Evolutionary conservation across 345 rosid species (phyloP).

Genomic region (Streptanthus diversifolius): DNA sequence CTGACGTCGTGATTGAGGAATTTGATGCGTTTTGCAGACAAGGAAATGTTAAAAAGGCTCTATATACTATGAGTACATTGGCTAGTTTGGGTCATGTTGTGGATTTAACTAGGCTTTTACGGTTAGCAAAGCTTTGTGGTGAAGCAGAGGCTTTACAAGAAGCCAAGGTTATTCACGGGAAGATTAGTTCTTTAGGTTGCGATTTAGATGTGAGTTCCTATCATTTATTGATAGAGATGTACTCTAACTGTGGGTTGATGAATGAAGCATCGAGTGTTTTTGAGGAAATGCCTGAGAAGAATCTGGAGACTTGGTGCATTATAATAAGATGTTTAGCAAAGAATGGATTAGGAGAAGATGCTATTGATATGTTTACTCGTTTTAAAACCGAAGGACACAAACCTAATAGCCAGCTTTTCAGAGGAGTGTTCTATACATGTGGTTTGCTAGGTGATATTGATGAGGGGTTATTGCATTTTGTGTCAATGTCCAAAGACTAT

Average conservation of each 20-base stretch:
- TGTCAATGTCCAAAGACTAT: slow-evolving; percentile 60
- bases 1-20: slow-evolving; percentile 24
- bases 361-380: slow-evolving; percentile 58
- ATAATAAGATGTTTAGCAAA: slow-evolving; percentile 69
- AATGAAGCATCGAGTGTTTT: slow-evolving; percentile 50
- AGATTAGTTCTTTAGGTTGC: slow-evolving; percentile 32
- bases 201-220: slow-evolving; percentile 40
- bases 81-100: slow-evolving; percentile 39
- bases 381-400: slow-evolving; percentile 61
- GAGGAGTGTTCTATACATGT: slow-evolving; percentile 62
- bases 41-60: slow-evolving; percentile 57
- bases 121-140: slow-evolving; percentile 57
- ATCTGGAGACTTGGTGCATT: slow-evolving; percentile 57
- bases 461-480: slow-evolving; percentile 77
- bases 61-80: slow-evolving; percentile 45
- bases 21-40: slow-evolving; percentile 54
- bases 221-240: slow-evolving; percentile 66
- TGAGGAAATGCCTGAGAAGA: slow-evolving; percentile 47
- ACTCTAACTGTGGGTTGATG: slow-evolving; percentile 53
- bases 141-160: slow-evolving; percentile 57
- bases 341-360: slow-evolving; percentile 77
- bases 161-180: slow-evolving; percentile 55
- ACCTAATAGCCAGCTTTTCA: slow-evolving; percentile 54
- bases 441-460: slow-evolving; percentile 55
- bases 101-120: slow-evolving; percentile 45